phyloP scores from a whole-genome alignment of 164 flowering plant species.

The Liriodendron chinense region DNA sequence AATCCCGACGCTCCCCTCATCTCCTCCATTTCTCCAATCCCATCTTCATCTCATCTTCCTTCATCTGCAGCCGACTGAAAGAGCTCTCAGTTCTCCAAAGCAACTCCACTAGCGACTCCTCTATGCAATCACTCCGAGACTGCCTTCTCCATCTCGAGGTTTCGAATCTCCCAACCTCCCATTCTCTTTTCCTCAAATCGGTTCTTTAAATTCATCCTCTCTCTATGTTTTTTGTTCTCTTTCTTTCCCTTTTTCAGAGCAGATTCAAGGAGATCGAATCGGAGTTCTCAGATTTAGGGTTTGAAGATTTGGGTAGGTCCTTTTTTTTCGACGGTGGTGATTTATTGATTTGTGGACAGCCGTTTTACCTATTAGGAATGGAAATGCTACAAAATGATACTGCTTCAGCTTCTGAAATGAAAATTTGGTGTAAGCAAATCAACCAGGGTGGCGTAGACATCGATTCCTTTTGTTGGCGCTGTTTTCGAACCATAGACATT shows the following conservation, averaged over 20 bases:
- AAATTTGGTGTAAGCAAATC: not conserved
- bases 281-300: not conserved
- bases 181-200: not conserved
- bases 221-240: not conserved
- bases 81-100: not conserved
- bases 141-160: constrained; percentile 3
- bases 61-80: not conserved
- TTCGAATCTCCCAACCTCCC: not conserved
- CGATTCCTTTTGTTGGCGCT: too few relatives aligned
- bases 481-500: too few relatives aligned
- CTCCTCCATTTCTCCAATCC: not conserved
- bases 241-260: not conserved
- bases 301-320: constrained; percentile 2
- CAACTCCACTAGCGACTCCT: not conserved
- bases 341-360: not conserved
- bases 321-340: not conserved
- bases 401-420: not conserved
- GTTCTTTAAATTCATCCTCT: not conserved
- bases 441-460: too few relatives aligned
- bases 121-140: not conserved
- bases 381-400: not conserved
- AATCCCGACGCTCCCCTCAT: not conserved
- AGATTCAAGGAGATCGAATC: constrained; percentile 2
- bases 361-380: not conserved
- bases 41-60: not conserved